phyloP scores from a whole-genome alignment of 2,329 filamentous ascomycete species.

The Sporothrix brasiliensis region DNA sequence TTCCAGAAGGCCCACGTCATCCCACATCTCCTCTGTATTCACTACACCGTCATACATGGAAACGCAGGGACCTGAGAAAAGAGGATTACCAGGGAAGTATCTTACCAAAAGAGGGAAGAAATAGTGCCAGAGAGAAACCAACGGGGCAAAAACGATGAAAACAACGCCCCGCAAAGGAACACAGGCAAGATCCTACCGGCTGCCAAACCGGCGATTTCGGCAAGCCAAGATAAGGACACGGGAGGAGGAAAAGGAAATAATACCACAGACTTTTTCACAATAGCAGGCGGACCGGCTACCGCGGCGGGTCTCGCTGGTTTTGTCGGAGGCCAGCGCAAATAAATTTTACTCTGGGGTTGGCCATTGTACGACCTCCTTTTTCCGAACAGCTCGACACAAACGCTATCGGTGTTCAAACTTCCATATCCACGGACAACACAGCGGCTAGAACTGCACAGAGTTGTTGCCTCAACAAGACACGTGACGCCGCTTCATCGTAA shows the following conservation, averaged over 20 bases:
- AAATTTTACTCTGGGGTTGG: background rate
- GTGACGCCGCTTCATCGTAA: too few relatives aligned
- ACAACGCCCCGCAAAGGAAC: conserved; percentile 7
- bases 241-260: background rate
- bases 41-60: too few relatives aligned
- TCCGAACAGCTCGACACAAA: background rate
- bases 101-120: background rate
- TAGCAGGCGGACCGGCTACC: background rate
- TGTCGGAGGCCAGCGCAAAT: background rate
- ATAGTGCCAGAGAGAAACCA: background rate
- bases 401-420: too few relatives aligned
- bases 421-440: too few relatives aligned
- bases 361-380: background rate
- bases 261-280: background rate
- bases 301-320: background rate
- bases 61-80: conserved; percentile 1
- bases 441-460: too few relatives aligned
- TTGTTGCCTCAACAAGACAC: too few relatives aligned
- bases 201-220: conserved; percentile 25
- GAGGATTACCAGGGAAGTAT: background rate
- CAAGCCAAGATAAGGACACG: conserved; percentile 13
- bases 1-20: conserved; percentile 29
- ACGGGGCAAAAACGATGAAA: conserved; percentile 1
- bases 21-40: background rate
- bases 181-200: conserved; percentile 28